A percentile compares a stretch with the other conserved stretches of the same genome.
These are phyloP conservation scores for Astrephomene gubernaculifera DNA, from an alignment of 139 green algal genomes.

Conservation along the genomic window DNA sequence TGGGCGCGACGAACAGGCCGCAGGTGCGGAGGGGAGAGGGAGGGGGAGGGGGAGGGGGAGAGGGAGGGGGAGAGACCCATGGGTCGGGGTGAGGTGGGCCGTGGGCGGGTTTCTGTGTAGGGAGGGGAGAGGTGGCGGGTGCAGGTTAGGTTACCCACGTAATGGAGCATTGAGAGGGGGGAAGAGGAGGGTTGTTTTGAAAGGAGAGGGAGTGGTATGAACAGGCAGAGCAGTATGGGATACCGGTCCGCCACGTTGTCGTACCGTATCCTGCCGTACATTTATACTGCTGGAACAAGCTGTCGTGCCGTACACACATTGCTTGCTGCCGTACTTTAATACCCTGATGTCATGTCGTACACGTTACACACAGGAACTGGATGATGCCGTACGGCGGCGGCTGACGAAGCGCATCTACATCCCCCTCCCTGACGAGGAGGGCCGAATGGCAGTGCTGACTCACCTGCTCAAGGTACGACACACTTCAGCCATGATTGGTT, in stretches of 20 bases:
- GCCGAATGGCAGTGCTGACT: conserved; percentile 61
- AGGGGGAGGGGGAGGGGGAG: background rate
- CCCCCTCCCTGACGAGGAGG: conserved; percentile 68
- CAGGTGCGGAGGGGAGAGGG: conserved; percentile 20
- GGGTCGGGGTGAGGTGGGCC: background rate
- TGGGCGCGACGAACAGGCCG: conserved; percentile 71
- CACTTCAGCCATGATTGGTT: too few relatives aligned
- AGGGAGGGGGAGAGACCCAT: background rate
- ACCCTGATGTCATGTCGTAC: too few relatives aligned
- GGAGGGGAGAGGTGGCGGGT: background rate
- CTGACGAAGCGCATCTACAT: conserved; percentile 84
- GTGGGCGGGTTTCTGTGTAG: background rate
- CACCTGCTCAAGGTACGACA: conserved; percentile 69
- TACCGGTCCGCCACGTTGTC: too few relatives aligned
- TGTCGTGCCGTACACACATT: too few relatives aligned
- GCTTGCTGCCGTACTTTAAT: too few relatives aligned
- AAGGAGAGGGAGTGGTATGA: too few relatives aligned
- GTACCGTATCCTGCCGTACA: too few relatives aligned
- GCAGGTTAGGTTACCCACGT: too few relatives aligned
- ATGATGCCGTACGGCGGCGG: conserved; percentile 74
- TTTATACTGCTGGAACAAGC: too few relatives aligned
- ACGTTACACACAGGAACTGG: conserved; percentile 61
- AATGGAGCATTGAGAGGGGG: too few relatives aligned
- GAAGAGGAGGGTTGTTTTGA: too few relatives aligned
- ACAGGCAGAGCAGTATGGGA: too few relatives aligned